These are phyloP conservation scores for Coemansia aciculifera DNA, from an alignment of 192 early-diverging fungal species.

Conservation along the genomic window DNA sequence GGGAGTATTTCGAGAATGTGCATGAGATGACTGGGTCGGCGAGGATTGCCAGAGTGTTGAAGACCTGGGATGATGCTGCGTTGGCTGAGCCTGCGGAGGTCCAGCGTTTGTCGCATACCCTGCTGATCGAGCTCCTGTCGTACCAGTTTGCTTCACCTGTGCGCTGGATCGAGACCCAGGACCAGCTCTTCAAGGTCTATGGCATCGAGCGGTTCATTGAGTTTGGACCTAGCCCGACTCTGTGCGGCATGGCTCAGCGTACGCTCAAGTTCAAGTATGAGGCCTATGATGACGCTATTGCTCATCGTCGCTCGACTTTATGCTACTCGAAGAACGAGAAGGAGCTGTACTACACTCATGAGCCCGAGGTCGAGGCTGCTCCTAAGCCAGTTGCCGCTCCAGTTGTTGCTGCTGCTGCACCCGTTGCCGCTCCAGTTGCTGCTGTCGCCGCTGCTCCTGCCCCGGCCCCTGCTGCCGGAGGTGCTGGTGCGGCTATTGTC, in stretches of 20 bases:
- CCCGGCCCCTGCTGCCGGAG: constrained; percentile 56
- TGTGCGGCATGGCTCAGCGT: constrained; percentile 90
- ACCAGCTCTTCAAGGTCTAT: constrained; percentile 84
- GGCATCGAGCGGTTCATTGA: constrained; percentile 90
- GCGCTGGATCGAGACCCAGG: constrained; percentile 97
- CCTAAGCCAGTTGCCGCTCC: constrained; percentile 56
- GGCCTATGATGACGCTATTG: constrained; percentile 92
- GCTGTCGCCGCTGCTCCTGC: constrained; percentile 55
- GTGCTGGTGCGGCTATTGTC: constrained; percentile 58
- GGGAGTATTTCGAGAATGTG: constrained; percentile 78
- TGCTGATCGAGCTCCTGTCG: constrained; percentile 88
- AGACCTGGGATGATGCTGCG: constrained; percentile 72
- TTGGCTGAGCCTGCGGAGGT: constrained; percentile 71
- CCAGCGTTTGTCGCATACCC: constrained; percentile 82
- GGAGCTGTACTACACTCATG: constrained; percentile 93
- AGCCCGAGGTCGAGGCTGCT: constrained; percentile 64
- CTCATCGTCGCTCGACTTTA: constrained; percentile 83
- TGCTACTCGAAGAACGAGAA: constrained; percentile 86
- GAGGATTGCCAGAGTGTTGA: constrained; percentile 74
- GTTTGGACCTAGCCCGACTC: constrained; percentile 90
- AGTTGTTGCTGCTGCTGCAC: constrained; percentile 51
- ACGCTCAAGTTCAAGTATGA: constrained; percentile 97
- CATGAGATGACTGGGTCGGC: constrained; percentile 77
- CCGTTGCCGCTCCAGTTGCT: constrained; percentile 59
- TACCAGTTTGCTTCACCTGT: constrained; percentile 96